phyloP scores from a whole-genome alignment of 495 filamentous ascomycete species.

The Penicillium desertorum region DNA sequence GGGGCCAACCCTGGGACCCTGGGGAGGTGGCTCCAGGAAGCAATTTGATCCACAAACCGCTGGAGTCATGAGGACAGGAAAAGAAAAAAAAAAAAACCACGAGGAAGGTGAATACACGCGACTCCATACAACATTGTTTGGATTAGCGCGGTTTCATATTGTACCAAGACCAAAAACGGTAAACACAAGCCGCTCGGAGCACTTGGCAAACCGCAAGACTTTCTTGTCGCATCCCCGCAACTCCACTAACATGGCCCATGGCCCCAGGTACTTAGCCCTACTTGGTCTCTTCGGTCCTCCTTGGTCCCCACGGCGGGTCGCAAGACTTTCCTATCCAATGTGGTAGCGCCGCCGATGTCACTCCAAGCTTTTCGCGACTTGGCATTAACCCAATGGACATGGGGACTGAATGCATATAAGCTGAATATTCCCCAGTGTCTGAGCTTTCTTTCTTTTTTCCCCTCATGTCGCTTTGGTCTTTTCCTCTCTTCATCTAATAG shows the following conservation, averaged over 20 bases:
- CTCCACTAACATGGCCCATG: background rate
- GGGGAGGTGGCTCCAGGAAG: no score
- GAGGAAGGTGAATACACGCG: background rate
- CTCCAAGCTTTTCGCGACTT: background rate
- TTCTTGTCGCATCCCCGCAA: conserved; percentile 6
- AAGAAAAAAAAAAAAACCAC: no score
- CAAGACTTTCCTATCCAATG: conserved; percentile 8
- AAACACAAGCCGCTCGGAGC: background rate
- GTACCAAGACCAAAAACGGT: background rate
- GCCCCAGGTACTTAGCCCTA: background rate
- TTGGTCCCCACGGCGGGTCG: conserved; percentile 11
- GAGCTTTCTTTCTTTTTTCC: conserved; percentile 1
- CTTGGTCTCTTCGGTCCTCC: background rate
- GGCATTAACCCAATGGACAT: conserved; percentile 6
- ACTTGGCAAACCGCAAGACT: background rate
- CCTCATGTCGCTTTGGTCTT: conserved; percentile 4
- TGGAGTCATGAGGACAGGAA: background rate
- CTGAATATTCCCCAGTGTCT: background rate
- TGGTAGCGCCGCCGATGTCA: conserved; percentile 12
- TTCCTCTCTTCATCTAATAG: conserved; percentile 3
- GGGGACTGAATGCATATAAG: conserved; percentile 7
- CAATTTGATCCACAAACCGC: background rate
- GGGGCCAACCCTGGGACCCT: no score
- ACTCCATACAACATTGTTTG: background rate
- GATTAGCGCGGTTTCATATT: background rate